Evolutionary conservation across 140 eudicot genomes (phyloP), one percentile per base, ranked within the genome.

Genomic region (Stevia rebaudiana): DNA sequence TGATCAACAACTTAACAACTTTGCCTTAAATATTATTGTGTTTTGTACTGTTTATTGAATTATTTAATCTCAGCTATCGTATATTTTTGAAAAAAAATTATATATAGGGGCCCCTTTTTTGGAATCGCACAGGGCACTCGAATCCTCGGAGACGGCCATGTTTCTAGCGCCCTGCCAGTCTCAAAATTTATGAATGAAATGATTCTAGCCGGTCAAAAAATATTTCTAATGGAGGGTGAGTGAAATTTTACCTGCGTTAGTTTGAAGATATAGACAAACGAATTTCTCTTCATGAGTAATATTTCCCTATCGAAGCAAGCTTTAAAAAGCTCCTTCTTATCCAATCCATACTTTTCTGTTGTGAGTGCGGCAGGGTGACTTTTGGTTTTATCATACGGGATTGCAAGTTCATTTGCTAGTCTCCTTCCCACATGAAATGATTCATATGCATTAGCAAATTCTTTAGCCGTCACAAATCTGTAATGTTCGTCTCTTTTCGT

Each of bases 331-430:
- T 76, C 80, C 37, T 18, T 83, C 31, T 63, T 60, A n/a, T 41
- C 51, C 30, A 73, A 60, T 33, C 85, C 89, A 22, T 76, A 83
- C 22, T 49, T 76, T 11, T 31, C 31, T 15, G 67, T 83, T 21
- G 89, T 60, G 43, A 83, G 68, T 7, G 89, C 89, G 2, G 80
- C 85, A 8, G 89, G 89, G 75, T 83, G 89, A 66, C 80, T 76
- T 69, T 73, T 73, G 9, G 59, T 35, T 61, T 69, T 83, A 65
- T 83, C 85, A 61, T 72, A 83, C 36, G 75, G 63, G 4, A 49
- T 58, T 15, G 76, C 15, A 35, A 83, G 63, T 49, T 83, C 83
- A 2, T 65, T 42, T 9, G 50, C 71, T 3, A 73, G 8, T 44
- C 37, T 76, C 43, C 56, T 63, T 28, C 85, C 85, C 23, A 73